These are phyloP conservation scores for Pseudotsuga menziesii DNA, from an alignment of 75 land plant genomes.

Conservation along the genomic window DNA sequence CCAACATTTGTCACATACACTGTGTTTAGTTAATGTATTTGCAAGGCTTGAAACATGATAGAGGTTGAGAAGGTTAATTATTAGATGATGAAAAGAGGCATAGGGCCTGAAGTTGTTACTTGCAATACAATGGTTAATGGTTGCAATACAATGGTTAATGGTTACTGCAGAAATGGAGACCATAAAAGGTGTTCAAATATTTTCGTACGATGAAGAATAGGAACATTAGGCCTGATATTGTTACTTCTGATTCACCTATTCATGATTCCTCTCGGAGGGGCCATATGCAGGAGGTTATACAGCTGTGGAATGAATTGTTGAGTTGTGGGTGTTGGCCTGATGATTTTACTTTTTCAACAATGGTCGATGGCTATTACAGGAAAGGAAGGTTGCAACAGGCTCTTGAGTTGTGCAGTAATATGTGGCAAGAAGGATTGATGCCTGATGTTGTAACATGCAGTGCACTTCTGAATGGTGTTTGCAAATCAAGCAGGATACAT, in stretches of 20 bases:
- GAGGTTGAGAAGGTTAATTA: slow-evolving; percentile 65
- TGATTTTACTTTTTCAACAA: slow-evolving; percentile 61
- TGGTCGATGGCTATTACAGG: slow-evolving; percentile 59
- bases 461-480: slow-evolving; percentile 41
- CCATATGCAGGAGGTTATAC: slow-evolving; percentile 27
- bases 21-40: slow-evolving; percentile 61
- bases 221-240: slow-evolving; percentile 25
- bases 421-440: slow-evolving; percentile 42
- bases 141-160: slow-evolving; percentile 81
- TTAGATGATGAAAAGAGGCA: slow-evolving; percentile 57
- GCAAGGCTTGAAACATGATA: slow-evolving; percentile 50
- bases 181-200: slow-evolving; percentile 30
- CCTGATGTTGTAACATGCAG: slow-evolving; percentile 58
- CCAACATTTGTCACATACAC: slow-evolving; percentile 81
- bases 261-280: slow-evolving; percentile 37
- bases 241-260: slow-evolving; percentile 51
- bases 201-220: slow-evolving; percentile 35
- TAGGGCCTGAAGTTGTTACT: slow-evolving; percentile 52
- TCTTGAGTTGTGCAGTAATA: slow-evolving; percentile 54
- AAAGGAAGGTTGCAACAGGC: slow-evolving; percentile 39
- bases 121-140: no score
- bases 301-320: slow-evolving; percentile 58
- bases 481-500: slow-evolving; percentile 40
- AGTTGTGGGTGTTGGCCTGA: slow-evolving; percentile 68
- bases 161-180: slow-evolving; percentile 59